Evolutionary conservation across 2,329 filamentous ascomycete genomes (phyloP).

Genomic region (Aspergillus sergii): DNA sequence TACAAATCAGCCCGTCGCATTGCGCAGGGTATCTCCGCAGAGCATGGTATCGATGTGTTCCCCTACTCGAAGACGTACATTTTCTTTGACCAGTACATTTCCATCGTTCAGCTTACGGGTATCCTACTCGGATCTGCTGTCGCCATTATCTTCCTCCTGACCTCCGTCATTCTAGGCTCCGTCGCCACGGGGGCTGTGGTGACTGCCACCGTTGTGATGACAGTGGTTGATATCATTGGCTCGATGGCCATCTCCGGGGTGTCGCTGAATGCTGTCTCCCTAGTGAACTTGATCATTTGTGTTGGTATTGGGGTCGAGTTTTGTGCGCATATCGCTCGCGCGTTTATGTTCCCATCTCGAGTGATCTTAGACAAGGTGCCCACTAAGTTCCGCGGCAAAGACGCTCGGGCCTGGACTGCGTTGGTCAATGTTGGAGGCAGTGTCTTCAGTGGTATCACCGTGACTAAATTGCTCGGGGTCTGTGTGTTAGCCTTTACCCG

Average conservation of each 20-base stretch:
- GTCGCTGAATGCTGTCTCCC: conserved; percentile 88
- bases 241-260: conserved; percentile 89
- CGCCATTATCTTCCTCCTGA: conserved; percentile 80
- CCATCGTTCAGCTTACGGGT: conserved; percentile 77
- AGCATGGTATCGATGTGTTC: conserved; percentile 81
- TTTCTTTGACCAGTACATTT: conserved; percentile 96
- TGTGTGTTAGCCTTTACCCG: conserved; percentile 89
- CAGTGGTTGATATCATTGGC: conserved; percentile 88
- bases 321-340: conserved; percentile 92
- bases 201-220: conserved; percentile 88
- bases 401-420: conserved; percentile 88
- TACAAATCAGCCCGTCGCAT: conserved; percentile 90
- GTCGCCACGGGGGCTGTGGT: conserved; percentile 79
- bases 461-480: conserved; percentile 93
- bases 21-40: conserved; percentile 69
- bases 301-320: conserved; percentile 97
- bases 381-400: conserved; percentile 75
- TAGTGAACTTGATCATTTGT: conserved; percentile 96
- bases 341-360: conserved; percentile 89
- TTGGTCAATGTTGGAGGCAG: conserved; percentile 92
- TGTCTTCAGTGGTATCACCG: conserved; percentile 93
- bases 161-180: conserved; percentile 80
- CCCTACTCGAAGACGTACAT: conserved; percentile 98
- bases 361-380: conserved; percentile 80
- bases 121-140: conserved; percentile 81